Percentiles rank a stretch among this genome's conserved stretches.
These are phyloP conservation scores for Ophiostoma sp. DNA, from an alignment of 2,329 filamentous ascomycete genomes.

Conservation along the genomic window DNA sequence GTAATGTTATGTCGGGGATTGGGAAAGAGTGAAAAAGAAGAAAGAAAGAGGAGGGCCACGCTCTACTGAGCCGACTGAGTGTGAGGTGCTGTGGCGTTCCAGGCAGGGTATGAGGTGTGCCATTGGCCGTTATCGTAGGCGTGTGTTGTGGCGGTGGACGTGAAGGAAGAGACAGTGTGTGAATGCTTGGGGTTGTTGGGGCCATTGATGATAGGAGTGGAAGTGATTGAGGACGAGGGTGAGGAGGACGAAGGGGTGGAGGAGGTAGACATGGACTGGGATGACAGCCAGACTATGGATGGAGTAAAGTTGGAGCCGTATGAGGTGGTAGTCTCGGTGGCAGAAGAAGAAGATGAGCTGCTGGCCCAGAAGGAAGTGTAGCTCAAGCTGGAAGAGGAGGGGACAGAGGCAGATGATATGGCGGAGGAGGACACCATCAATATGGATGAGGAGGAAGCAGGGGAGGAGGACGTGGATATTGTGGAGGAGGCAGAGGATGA, in stretches of 20 bases:
- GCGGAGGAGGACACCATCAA: background rate
- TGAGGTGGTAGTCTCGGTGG: conserved; percentile 8
- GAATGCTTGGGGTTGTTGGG: background rate
- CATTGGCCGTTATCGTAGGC: conserved; percentile 42
- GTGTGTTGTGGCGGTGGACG: conserved; percentile 23
- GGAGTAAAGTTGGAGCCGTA: conserved; percentile 17
- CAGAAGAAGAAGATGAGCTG: background rate
- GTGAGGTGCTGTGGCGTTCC: conserved; percentile 37
- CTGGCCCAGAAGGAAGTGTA: background rate
- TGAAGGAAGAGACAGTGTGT: background rate
- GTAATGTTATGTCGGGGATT: background rate
- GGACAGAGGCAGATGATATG: background rate
- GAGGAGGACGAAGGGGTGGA: background rate
- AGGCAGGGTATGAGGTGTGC: conserved; percentile 44
- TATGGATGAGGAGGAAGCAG: background rate
- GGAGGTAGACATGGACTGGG: background rate
- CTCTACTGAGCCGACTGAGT: background rate
- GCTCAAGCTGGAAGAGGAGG: background rate
- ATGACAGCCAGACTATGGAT: background rate
- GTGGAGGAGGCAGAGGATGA: background rate
- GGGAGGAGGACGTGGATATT: background rate
- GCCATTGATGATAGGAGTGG: background rate
- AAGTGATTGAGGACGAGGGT: background rate
- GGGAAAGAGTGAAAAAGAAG: background rate
- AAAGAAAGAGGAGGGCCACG: background rate